Percentiles rank a stretch among this genome's conserved stretches.
Conservation (phyloP, 257 asterid genomes). For the Solanum ossicruentum region DNA sequence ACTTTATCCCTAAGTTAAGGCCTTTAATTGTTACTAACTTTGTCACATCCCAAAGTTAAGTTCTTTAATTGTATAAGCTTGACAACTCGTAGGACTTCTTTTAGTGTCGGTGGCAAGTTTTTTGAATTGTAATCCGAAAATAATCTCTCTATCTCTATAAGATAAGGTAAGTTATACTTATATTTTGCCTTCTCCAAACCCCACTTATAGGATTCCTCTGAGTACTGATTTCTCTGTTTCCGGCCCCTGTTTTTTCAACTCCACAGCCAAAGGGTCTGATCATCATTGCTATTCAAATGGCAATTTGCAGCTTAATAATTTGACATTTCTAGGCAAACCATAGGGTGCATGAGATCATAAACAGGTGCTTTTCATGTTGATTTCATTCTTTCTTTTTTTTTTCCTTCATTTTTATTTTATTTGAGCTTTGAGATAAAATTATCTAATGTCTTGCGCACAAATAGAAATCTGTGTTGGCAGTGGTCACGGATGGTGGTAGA, state of each 20-base stretch:
- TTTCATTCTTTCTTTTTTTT: not conserved
- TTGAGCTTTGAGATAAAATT: not conserved
- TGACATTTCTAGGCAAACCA: not conserved
- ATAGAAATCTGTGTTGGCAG: not conserved
- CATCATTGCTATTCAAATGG: not conserved
- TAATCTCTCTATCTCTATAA: too few relatives aligned
- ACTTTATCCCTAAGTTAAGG: slow-evolving; percentile 8
- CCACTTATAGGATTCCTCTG: too few relatives aligned
- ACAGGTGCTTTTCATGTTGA: not conserved
- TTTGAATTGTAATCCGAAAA: not conserved
- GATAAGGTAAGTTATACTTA: too few relatives aligned
- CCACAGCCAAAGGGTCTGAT: not conserved
- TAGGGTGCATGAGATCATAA: not conserved
- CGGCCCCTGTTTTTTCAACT: not conserved
- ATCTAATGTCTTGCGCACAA: not conserved
- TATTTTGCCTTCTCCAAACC: too few relatives aligned
- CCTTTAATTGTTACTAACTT: not conserved
- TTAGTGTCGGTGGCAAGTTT: not conserved
- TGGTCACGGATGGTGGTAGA: slow-evolving; percentile 31
- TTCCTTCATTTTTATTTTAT: not conserved
- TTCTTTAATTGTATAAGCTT: not conserved
- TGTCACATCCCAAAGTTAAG: not conserved
- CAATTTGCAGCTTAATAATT: not conserved
- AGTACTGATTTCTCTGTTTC: not conserved
- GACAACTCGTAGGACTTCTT: not conserved